Conservation (phyloP, 495 filamentous ascomycete species). For the Penicillium canescens region DNA sequence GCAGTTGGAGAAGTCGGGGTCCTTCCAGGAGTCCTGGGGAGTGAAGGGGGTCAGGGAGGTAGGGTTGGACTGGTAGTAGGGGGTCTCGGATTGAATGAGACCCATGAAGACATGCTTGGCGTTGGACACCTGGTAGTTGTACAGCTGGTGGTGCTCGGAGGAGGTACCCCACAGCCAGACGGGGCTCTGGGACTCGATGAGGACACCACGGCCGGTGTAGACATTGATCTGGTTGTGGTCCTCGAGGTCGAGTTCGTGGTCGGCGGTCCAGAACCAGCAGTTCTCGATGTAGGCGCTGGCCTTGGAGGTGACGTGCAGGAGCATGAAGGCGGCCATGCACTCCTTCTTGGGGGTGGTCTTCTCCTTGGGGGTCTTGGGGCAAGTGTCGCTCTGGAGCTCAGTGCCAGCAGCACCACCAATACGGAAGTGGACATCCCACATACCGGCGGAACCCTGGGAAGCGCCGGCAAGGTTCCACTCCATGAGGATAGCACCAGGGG, state of each 20-base stretch:
- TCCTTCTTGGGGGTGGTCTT: constrained; percentile 52
- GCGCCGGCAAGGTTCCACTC: constrained; percentile 82
- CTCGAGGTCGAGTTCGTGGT: constrained; percentile 81
- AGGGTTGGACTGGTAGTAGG: constrained; percentile 90
- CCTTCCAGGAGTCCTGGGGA: constrained; percentile 60
- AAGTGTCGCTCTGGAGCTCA: constrained; percentile 72
- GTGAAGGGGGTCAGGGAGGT: constrained; percentile 67
- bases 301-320: constrained; percentile 73
- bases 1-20: constrained; percentile 72
- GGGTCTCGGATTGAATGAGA: constrained; percentile 87
- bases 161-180: constrained; percentile 74
- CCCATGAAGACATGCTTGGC: constrained; percentile 83
- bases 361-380: constrained; percentile 60
- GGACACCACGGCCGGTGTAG: constrained; percentile 85
- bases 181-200: constrained; percentile 63
- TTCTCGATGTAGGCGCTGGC: constrained; percentile 85
- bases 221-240: constrained; percentile 85
- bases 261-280: constrained; percentile 92
- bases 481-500: constrained; percentile 84
- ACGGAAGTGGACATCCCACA: constrained; percentile 94
- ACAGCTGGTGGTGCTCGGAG: constrained; percentile 86
- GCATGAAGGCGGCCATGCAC: constrained; percentile 76
- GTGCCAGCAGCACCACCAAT: constrained; percentile 81
- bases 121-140: constrained; percentile 83
- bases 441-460: constrained; percentile 67